Evolutionary conservation across 371 early-diverging fungal genomes (phyloP), one percentile per base, ranked within the genome.

Genomic region (Gilbertella persicaria): DNA sequence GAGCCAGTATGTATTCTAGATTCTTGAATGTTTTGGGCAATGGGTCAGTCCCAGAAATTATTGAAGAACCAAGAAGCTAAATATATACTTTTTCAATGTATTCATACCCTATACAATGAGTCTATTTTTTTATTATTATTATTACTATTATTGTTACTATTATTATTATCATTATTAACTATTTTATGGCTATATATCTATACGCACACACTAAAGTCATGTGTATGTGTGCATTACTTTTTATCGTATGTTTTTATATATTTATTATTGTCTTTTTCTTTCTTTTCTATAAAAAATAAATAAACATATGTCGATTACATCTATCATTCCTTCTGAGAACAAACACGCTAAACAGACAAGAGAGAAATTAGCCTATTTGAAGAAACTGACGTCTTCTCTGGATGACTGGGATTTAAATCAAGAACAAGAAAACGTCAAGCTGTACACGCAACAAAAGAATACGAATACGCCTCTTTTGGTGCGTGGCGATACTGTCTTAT

Each of bases 1-100:
- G 78, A 29, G 64, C 78, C 1, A 78, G 76, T 49, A 64, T 76
- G 53, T 76, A 76, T 36, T 59, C 71, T 38, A 58, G 76, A 13
- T 50, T 75, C 21, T 55, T 69, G 50, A 60, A 56, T 35, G 56
- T 62, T 9, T 46, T 68, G 12, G 58, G 62, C 13, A 38, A 54
- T 7, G 53, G 55, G 17, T 47, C 62, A 33, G 21, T 55, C 7
- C 23, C 62, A 12, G 62, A 58, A 50, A 36, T 47, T 1, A 39
- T 28, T 29, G 53, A 56, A 47, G 35, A 41, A 28, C 13, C 30
- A 12, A 37, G 19, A 36, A 28, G 14, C 36, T 14, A 16, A 20
- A 42, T 23, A 23, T 13, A 6, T 38, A 4, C 42, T 19, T 10
- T 41, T 37, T 45, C n/a, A n/a, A n/a, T n/a, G n/a, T n/a, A n/a